Evolutionary conservation across 371 early-diverging fungal genomes (phyloP).

Genomic region (Lichtheimia ramosa): DNA sequence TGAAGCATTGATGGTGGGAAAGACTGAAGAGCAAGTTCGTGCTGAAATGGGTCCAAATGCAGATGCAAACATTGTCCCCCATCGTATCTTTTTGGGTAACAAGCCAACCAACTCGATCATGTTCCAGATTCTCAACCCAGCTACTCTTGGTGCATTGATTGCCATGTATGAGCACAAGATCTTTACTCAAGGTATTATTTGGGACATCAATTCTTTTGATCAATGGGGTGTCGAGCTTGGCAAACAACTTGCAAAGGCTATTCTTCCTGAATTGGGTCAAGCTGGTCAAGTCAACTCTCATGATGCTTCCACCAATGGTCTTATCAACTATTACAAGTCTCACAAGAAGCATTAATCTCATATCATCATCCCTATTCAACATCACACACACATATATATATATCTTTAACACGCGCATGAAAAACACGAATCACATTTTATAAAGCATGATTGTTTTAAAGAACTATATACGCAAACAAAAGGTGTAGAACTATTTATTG

Average conservation of each 20-base stretch:
- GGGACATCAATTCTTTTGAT: constrained; percentile 97
- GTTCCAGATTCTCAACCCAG: constrained; percentile 93
- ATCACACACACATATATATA: background rate
- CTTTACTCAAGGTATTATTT: constrained; percentile 97
- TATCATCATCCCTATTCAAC: background rate
- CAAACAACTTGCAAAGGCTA: constrained; percentile 97
- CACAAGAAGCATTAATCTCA: constrained; percentile 43
- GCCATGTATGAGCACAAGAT: constrained; percentile 99
- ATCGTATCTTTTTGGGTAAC: constrained; percentile 97
- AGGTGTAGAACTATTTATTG: too few species aligned
- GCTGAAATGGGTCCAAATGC: constrained; percentile 67
- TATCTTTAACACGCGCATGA: too few species aligned
- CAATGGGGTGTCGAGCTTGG: constrained; percentile 99
- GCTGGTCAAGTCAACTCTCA: constrained; percentile 66
- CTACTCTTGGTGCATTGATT: constrained; percentile 91
- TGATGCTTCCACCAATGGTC: constrained; percentile 91
- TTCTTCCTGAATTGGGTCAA: constrained; percentile 81
- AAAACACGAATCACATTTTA: too few species aligned
- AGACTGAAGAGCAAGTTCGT: constrained; percentile 74
- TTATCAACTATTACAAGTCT: constrained; percentile 86
- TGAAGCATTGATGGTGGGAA: constrained; percentile 97
- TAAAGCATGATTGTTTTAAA: too few species aligned
- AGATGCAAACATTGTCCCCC: constrained; percentile 74
- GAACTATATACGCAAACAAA: too few species aligned
- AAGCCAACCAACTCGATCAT: constrained; percentile 96